Evolutionary conservation across 2,329 filamentous ascomycete genomes (phyloP), one percentile per base, ranked within the genome.

Genomic region (Fusarium oligoseptatum): DNA sequence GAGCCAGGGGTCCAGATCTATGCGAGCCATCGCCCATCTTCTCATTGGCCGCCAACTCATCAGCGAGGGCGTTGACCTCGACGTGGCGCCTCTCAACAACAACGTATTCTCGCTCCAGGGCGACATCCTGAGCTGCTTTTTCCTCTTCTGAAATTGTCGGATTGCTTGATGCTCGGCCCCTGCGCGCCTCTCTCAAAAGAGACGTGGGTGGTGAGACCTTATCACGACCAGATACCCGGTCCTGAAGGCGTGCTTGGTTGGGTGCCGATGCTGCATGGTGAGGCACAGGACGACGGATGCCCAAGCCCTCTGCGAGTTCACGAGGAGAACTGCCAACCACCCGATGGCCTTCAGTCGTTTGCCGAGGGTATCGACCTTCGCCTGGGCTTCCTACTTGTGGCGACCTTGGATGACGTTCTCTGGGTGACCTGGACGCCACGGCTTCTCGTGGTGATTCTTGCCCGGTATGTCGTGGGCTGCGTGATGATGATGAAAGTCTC

Each of bases 21-120:
- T 88, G 86, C 48, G 89, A 87, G 34, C 84, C 80, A 27, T 74
- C 87, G 84, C 78, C 88, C 24, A 92, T 84, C 60, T 91, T 91
- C 57, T 94, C 93, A 79, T 94, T 96, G 62, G 95, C 93, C 52
- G 95, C 95, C 80, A 99, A 87, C 83, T 98, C 96, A 82, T 99
- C 97, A 24, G 97, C 97, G 79, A 99, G 93, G 3, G 97, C 97
- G 82, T 99, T 98, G 60, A 99, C 96, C 82, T 98, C 96, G 12
- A 99, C 95, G 22, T 95, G 93, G 74, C 93, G 92, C 85, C 98
- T 98, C 85, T 99, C 97, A 14, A 99, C 94, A 29, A 98, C 88
- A 22, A 99, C 96, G 78, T 98, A 99, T 75, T 98, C 97, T 74
- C 96, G 91, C 81, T 98, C 95, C 77, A 97, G 93, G 1, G 94